phyloP scores from a whole-genome alignment of 2,329 filamentous ascomycete species.

The Cordyceps tenuipes region DNA sequence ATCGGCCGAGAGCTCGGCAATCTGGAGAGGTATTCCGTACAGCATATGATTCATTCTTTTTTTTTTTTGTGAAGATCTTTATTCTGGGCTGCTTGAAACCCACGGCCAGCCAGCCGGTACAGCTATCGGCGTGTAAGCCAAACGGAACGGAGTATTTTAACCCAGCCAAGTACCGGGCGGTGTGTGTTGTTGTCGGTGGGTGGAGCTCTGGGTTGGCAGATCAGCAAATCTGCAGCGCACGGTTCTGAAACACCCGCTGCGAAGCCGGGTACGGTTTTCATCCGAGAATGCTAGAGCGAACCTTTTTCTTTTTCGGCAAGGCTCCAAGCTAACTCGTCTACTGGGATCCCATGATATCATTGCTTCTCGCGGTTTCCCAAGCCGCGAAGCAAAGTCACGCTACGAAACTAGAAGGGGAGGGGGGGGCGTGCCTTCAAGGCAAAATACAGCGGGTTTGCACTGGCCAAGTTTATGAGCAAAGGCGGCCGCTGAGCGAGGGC shows the following conservation, averaged over 20 bases:
- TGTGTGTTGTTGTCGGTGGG: too few relatives aligned
- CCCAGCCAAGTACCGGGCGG: not conserved
- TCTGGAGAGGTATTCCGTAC: not conserved
- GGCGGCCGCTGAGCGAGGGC: not conserved
- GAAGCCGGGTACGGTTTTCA: not conserved
- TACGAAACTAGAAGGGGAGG: not conserved
- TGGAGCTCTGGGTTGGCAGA: too few relatives aligned
- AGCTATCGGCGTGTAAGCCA: not conserved
- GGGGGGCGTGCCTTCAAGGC: too few relatives aligned
- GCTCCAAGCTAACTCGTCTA: too few relatives aligned
- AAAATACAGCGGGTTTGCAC: too few relatives aligned
- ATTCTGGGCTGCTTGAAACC: not conserved
- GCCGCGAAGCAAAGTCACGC: not conserved
- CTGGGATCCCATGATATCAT: slow-evolving; percentile 6
- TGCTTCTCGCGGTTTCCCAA: not conserved
- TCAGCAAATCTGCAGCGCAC: not conserved
- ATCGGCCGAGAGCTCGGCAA: not conserved
- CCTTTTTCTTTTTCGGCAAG: not conserved
- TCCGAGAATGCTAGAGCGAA: not conserved
- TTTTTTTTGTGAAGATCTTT: not conserved
- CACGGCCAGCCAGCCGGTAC: not conserved
- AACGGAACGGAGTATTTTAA: not conserved
- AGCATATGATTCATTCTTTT: not conserved
- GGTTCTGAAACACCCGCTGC: not conserved
- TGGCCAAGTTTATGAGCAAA: too few relatives aligned